Evolutionary conservation across 2,329 filamentous ascomycete species (phyloP).

Genomic region (Ambrosiella cleistominuta): DNA sequence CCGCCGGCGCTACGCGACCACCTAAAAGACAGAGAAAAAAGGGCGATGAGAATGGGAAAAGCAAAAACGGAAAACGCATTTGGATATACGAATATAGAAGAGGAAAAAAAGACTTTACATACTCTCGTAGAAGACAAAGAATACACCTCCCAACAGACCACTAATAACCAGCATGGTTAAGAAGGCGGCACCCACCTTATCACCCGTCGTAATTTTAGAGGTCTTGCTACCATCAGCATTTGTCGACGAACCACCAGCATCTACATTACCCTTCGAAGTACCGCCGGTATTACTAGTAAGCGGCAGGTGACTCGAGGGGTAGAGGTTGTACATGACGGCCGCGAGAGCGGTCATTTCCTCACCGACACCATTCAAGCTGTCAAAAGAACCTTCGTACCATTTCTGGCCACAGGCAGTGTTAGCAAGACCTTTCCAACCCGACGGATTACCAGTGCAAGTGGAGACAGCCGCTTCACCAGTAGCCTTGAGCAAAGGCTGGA

Average conservation of each 20-base stretch:
- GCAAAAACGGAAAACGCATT: constrained; percentile 2
- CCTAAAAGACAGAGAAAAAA: constrained; percentile 5
- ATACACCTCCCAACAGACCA: constrained; percentile 31
- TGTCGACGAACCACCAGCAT: constrained; percentile 24
- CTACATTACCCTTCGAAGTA: constrained; percentile 30
- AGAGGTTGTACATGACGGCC: constrained; percentile 43
- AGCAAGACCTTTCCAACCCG: constrained; percentile 31
- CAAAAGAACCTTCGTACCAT: constrained; percentile 39
- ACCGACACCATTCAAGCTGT: constrained; percentile 45
- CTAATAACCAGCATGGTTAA: constrained; percentile 32
- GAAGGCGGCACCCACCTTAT: constrained; percentile 38
- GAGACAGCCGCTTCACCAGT: constrained; percentile 34
- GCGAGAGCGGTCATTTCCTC: constrained; percentile 52
- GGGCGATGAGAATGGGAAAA: constrained; percentile 4
- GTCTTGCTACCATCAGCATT: constrained; percentile 20
- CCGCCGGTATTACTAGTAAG: constrained; percentile 40
- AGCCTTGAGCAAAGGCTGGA: constrained; percentile 33
- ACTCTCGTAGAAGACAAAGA: constrained; percentile 23
- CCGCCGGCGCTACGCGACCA: not conserved
- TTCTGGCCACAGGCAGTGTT: constrained; percentile 50
- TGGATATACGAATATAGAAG: constrained; percentile 1
- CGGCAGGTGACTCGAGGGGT: constrained; percentile 26
- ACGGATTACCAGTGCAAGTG: constrained; percentile 31
- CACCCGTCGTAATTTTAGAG: constrained; percentile 28
- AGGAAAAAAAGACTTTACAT: constrained; percentile 13